Conservation (phyloP, 148 eudicot genomes). For the Bassia scoparia region DNA sequence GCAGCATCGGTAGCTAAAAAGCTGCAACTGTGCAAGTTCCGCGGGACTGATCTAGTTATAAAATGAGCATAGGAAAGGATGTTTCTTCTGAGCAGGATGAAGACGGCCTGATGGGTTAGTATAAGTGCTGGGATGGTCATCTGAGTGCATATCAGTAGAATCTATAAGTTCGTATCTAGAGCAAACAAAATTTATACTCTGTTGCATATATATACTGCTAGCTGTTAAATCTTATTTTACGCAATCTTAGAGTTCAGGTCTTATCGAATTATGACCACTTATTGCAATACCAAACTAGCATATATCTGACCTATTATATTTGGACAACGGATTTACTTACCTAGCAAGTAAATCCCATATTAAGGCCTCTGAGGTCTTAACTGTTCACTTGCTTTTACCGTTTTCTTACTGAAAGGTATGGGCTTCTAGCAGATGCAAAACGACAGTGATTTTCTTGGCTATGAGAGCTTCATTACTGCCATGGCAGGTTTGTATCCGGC, state of each 20-base stretch:
- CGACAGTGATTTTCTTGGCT: slow-evolving; percentile 72
- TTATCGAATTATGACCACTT: not conserved
- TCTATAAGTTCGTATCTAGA: too few species aligned
- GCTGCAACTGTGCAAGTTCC: too few species aligned
- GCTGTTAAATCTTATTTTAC: too few species aligned
- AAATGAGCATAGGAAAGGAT: too few species aligned
- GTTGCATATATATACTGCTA: not conserved
- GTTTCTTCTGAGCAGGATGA: too few species aligned
- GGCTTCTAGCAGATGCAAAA: slow-evolving; percentile 78
- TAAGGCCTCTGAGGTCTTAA: not conserved
- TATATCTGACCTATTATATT: not conserved
- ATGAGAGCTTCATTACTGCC: slow-evolving; percentile 68
- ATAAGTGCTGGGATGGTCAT: too few species aligned
- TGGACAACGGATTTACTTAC: not conserved
- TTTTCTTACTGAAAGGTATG: slow-evolving; percentile 50
- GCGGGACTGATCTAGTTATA: too few species aligned
- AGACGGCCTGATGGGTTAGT: too few species aligned
- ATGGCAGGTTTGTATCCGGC: slow-evolving; percentile 72
- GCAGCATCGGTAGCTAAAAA: too few species aligned
- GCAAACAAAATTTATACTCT: not conserved
- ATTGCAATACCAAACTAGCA: not conserved
- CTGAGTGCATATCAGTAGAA: too few species aligned
- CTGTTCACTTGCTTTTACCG: not conserved
- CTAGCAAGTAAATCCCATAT: not conserved
- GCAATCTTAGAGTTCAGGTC: not conserved